A percentile compares a stretch with the other conserved stretches of the same genome.
Evolutionary conservation across 202 grass and related monocot genomes (phyloP).

Genomic region (Miscanthus sacchariflorus): DNA sequence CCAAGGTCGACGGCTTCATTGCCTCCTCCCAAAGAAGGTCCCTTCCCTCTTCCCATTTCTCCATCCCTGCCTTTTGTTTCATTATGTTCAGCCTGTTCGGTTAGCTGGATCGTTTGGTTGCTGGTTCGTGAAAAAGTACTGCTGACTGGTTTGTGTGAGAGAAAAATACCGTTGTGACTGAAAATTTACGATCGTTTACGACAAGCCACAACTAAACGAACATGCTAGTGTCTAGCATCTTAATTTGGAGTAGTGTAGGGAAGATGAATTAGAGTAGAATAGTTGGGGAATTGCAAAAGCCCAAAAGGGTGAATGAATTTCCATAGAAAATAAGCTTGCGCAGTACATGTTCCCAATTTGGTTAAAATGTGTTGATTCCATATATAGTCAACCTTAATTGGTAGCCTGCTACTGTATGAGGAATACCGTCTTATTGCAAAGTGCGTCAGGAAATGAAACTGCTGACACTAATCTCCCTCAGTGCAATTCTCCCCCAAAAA

Average conservation of each 20-base stretch:
- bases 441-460: neutral
- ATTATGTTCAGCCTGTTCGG: too few relatives aligned
- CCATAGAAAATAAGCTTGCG: neutral
- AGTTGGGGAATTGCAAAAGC: neutral
- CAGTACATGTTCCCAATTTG: neutral
- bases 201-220: too few relatives aligned
- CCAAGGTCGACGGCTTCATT: slow-evolving; percentile 85
- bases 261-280: neutral
- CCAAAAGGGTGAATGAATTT: too few relatives aligned
- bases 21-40: slow-evolving; percentile 82
- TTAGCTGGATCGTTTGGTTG: too few relatives aligned
- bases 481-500: neutral
- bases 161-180: too few relatives aligned
- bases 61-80: neutral
- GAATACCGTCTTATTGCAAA: neutral
- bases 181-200: too few relatives aligned
- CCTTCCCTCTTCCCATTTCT: neutral
- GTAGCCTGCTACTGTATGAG: neutral
- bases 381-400: neutral
- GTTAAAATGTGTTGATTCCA: neutral
- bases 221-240: neutral
- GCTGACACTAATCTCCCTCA: neutral
- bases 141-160: too few relatives aligned
- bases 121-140: too few relatives aligned
- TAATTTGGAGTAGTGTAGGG: neutral